Evolutionary conservation across 345 rosid species (phyloP).

Genomic region (Ailanthus altissimus): DNA sequence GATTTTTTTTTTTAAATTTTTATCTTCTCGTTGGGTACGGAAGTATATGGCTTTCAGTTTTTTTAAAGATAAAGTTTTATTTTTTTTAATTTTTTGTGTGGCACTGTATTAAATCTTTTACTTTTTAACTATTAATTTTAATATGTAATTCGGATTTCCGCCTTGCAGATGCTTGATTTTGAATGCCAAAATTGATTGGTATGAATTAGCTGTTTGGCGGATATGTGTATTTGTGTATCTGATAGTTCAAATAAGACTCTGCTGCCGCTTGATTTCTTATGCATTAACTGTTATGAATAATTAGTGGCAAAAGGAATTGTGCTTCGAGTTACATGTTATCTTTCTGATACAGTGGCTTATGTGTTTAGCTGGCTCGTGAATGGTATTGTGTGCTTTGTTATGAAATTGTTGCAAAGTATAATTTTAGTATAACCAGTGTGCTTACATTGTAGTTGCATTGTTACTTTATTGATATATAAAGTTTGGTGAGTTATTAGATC

Average conservation of each 20-base stretch:
- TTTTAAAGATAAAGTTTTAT: too few relatives aligned
- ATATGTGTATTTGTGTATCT: background rate
- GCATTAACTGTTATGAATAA: background rate
- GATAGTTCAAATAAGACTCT: background rate
- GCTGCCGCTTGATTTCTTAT: too few relatives aligned
- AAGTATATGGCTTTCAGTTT: background rate
- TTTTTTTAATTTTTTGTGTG: background rate
- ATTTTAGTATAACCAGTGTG: background rate
- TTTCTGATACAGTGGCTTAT: background rate
- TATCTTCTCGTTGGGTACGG: background rate
- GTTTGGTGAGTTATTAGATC: background rate
- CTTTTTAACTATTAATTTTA: background rate
- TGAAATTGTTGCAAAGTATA: background rate
- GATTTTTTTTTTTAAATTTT: background rate
- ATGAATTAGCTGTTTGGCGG: background rate
- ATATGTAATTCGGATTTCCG: background rate
- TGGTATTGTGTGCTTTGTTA: background rate
- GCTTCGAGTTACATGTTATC: background rate
- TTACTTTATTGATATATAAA: background rate
- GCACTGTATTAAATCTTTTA: background rate
- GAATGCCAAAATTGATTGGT: background rate
- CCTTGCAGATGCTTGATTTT: slow-evolving; percentile 8
- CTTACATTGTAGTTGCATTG: background rate
- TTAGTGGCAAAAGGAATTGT: too few relatives aligned
- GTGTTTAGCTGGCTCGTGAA: background rate